Percentiles rank a stretch among this genome's conserved stretches.
These are phyloP conservation scores for Candida andamanensis DNA, from an alignment of 805 yeast genomes.

Conservation along the genomic window DNA sequence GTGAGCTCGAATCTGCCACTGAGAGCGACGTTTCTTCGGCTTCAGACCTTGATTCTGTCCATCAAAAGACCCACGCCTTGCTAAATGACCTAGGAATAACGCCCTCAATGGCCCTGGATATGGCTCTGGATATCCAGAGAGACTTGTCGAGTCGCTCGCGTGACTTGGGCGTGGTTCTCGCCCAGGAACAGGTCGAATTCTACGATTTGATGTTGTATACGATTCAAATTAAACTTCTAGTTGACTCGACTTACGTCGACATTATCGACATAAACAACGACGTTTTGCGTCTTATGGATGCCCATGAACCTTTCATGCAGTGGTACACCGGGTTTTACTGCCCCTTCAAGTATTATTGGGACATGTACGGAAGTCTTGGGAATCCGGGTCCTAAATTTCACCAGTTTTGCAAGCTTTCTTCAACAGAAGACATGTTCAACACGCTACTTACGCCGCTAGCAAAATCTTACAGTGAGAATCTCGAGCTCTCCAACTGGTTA, in stretches of 20 bases:
- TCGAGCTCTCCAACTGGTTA: slow-evolving; percentile 20
- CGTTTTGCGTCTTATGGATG: slow-evolving; percentile 11
- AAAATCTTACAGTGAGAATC: slow-evolving; percentile 10
- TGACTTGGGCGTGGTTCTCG: too few species aligned
- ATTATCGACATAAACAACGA: slow-evolving; percentile 15
- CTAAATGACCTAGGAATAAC: too few species aligned
- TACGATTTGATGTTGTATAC: too few species aligned
- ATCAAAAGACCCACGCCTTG: too few species aligned
- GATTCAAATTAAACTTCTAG: too few species aligned
- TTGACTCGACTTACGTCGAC: slow-evolving; percentile 15
- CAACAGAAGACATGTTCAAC: slow-evolving; percentile 16
- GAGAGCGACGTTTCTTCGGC: slow-evolving; percentile 1
- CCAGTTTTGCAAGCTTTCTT: slow-evolving; percentile 11
- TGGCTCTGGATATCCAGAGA: too few species aligned
- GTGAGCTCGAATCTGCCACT: neutral
- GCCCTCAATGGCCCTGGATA: too few species aligned
- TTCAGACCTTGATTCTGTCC: too few species aligned
- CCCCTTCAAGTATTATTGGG: slow-evolving; percentile 28
- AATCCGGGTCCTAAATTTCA: slow-evolving; percentile 8
- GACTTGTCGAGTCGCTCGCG: too few species aligned
- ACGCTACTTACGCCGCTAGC: slow-evolving; percentile 20
- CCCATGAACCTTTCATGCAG: slow-evolving; percentile 13
- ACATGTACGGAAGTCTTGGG: slow-evolving; percentile 16
- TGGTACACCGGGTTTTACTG: slow-evolving; percentile 25
- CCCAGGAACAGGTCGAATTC: too few species aligned